Evolutionary conservation across 495 filamentous ascomycete species (phyloP), one percentile per base, ranked within the genome.

Genomic region (Tuber indicum): DNA sequence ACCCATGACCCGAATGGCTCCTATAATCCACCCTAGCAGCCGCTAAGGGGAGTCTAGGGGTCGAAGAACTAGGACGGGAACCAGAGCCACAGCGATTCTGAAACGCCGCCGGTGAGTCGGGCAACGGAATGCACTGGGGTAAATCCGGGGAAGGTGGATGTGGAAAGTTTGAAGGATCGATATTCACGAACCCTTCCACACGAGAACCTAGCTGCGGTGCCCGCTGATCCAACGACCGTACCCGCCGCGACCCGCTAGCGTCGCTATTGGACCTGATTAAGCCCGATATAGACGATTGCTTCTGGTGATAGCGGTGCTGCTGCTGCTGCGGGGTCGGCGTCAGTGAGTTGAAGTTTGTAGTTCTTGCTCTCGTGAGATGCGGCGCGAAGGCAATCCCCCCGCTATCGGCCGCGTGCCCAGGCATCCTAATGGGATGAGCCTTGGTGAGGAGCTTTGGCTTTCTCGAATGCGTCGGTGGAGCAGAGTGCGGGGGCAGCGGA

Each of bases 221-320:
- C 6, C 52, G 77, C 43, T 80, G 78, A 10, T 80, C 78, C 12
- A 80, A 80, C 9, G 77, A 76, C 42, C 75, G 78, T 41, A 77
- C 58, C 52, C 78, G 75, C 47, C 77, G 14, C 2, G 58, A 66
- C n/a, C 58, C 58, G 26, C 58, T 66, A 32, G 58, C 58, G 3
- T 66, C 58, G n/a, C 58, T 66, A 66, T 32, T 66, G 0, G 58
- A 26, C 26, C 58, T 66, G 3, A 32, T 66, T 32, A 66, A 66
- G 26, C 58, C 58, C 26, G 58, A 32, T 16, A 66, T 32, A 16
- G 58, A 66, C n/a, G 58, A 10, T 32, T 66, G 58, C 26, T 32
- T 66, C 9, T 32, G 58, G 58, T n/a, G 58, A 17, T 66, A n/a
- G 58, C 14, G 58, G 58, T 32, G 49, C n/a, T 58, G 49, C 49